Base-by-base conservation (phyloP, 2,329 filamentous ascomycete species). In the Trichoderma oligosporum region DNA sequence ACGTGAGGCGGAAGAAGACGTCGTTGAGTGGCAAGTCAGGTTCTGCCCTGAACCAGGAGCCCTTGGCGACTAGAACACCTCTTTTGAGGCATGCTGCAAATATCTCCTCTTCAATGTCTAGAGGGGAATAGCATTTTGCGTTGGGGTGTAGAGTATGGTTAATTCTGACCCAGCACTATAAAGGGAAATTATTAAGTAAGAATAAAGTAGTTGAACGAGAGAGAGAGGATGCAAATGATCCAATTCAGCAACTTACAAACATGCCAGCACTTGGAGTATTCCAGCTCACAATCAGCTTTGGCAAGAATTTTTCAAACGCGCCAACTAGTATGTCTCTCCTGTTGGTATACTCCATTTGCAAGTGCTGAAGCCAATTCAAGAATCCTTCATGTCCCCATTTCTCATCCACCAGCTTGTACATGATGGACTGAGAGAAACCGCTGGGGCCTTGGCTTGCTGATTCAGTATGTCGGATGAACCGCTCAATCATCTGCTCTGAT, bases 361-460 rank as follows among this genome's bases (percentile, higher is more conserved):
- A 76, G 68, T 90, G 81, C 68, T 94, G 88, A 62, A 99, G 75
- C 94, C 94, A 99, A 67, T 87, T 81, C 20, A 99, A 73, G 68
- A 95, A 99, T 2, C 92, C 92, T 36, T 83, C 80, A 68, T 99
- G 94, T 22, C 93, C 94, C 94, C 94, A 99, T 53, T 86, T 85
- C 72, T 96, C 91, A 62, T 99, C 94, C 2, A 99, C 79, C 18
- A 99, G 78, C 74, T 96, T 95, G 76, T 88, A 92, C 56, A 99
- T 75, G 8, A 93, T 78, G 20, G 94, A 77, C 74, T 97, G 93
- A 0, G 88, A 85, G 66, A 96, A 82, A 38, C 94, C 94, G 56
- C 84, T 86, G 0, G 94, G 91, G n/a, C 89, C 91, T 69, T 99
- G 94, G 46, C 86, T 91, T 33, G 85, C 87, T 24, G 87, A 84